Evolutionary conservation across 2,329 filamentous ascomycete species (phyloP).

Genomic region (Aspergillus sp.): DNA sequence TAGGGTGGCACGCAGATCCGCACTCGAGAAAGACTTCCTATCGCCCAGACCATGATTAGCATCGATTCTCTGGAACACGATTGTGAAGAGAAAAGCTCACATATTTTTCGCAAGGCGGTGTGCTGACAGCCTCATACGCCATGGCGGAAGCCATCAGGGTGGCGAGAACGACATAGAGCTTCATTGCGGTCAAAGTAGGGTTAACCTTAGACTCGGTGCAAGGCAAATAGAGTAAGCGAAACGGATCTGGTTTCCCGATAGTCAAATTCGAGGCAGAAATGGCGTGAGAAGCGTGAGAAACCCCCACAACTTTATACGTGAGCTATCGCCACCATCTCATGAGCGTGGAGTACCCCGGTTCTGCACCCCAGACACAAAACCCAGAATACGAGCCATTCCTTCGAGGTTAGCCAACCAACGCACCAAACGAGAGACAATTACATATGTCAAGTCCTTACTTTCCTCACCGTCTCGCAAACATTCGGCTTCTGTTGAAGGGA

Average conservation of each 20-base stretch:
- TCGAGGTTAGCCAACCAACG: not conserved
- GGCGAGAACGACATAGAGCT: not conserved
- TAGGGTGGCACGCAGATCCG: constrained; percentile 14
- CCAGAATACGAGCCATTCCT: not conserved
- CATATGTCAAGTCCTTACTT: not conserved
- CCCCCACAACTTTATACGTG: not conserved
- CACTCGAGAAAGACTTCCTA: constrained; percentile 9
- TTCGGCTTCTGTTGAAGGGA: not conserved
- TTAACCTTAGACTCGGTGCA: not conserved
- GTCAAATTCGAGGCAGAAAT: not conserved
- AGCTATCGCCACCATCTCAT: not conserved
- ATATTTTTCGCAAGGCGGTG: constrained; percentile 7
- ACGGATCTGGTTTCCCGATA: not conserved
- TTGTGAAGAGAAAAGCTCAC: not conserved
- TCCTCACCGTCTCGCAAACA: not conserved
- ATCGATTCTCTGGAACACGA: not conserved
- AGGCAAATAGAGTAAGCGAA: not conserved
- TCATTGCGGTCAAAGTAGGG: not conserved
- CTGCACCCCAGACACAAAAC: not conserved
- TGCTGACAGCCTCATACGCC: constrained; percentile 8
- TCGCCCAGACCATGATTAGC: not conserved
- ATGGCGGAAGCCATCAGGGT: not conserved
- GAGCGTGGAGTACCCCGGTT: not conserved
- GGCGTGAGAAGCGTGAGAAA: not conserved
- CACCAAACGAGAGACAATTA: not conserved